phyloP scores from a whole-genome alignment of 208 protist species.

The Vickermania spadyakhi region DNA sequence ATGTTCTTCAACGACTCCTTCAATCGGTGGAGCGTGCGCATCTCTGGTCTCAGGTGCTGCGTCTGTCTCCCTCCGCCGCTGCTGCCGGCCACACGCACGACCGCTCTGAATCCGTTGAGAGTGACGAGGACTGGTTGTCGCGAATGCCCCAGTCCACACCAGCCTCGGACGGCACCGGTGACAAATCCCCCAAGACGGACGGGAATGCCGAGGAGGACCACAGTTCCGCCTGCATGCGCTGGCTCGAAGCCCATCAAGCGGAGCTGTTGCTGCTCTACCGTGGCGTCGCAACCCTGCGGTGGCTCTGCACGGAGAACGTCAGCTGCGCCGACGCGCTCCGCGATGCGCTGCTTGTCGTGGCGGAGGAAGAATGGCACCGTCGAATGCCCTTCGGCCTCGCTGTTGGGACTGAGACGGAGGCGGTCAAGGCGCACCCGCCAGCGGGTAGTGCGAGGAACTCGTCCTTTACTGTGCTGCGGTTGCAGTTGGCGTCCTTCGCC shows the following conservation, averaged over 20 bases:
- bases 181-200: no score
- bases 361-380: background rate
- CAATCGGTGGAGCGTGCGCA: background rate
- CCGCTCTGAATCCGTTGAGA: no score
- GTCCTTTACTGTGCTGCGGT: background rate
- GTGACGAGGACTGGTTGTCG: conserved; percentile 1
- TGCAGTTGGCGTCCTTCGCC: background rate
- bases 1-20: background rate
- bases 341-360: background rate
- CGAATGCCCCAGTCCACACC: no score
- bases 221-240: no score
- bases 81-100: background rate
- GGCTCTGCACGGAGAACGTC: background rate
- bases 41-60: no score
- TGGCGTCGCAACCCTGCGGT: background rate
- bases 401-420: no score
- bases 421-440: no score
- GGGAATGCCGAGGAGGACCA: no score
- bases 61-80: background rate
- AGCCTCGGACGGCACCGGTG: no score
- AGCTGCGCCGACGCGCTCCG: background rate
- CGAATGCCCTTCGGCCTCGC: no score
- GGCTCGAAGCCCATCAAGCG: background rate
- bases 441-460: no score
- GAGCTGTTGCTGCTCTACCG: background rate